Conservation (phyloP, 2,329 filamentous ascomycete species). For the Ophiostoma ulmi region DNA sequence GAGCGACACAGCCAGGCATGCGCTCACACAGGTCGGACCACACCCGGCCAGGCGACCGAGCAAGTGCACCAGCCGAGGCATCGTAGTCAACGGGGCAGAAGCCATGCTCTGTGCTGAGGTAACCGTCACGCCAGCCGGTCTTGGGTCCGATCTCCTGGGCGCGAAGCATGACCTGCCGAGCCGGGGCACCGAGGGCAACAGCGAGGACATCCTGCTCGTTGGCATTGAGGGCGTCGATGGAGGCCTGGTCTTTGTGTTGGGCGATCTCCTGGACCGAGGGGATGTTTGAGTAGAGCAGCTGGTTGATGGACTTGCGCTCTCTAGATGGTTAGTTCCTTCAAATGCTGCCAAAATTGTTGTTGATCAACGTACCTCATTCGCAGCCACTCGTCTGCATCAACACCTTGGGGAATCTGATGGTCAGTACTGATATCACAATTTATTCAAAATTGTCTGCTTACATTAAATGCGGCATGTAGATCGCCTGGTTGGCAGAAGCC, state of each 20-base stretch:
- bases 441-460: neutral
- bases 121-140: slow-evolving; percentile 51
- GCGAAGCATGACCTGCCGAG: slow-evolving; percentile 49
- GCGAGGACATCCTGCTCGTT: slow-evolving; percentile 47
- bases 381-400: slow-evolving; percentile 14
- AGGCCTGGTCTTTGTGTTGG: slow-evolving; percentile 35
- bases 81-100: slow-evolving; percentile 49
- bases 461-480: slow-evolving; percentile 4
- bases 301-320: slow-evolving; percentile 25
- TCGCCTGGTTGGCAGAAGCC: slow-evolving; percentile 11
- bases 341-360: neutral
- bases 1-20: slow-evolving; percentile 48
- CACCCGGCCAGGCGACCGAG: slow-evolving; percentile 46
- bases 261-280: slow-evolving; percentile 15
- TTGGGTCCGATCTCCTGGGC: slow-evolving; percentile 48
- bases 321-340: slow-evolving; percentile 29
- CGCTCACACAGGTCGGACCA: slow-evolving; percentile 52
- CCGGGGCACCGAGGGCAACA: slow-evolving; percentile 49
- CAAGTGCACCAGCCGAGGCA: slow-evolving; percentile 43
- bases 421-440: neutral
- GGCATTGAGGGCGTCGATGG: slow-evolving; percentile 44
- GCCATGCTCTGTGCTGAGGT: slow-evolving; percentile 47
- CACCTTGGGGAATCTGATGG: slow-evolving; percentile 9
- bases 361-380: neutral
- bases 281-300: slow-evolving; percentile 17